These are phyloP conservation scores for Xylariaceae sp. DNA, from an alignment of 2,329 filamentous ascomycete species.

Conservation along the genomic window DNA sequence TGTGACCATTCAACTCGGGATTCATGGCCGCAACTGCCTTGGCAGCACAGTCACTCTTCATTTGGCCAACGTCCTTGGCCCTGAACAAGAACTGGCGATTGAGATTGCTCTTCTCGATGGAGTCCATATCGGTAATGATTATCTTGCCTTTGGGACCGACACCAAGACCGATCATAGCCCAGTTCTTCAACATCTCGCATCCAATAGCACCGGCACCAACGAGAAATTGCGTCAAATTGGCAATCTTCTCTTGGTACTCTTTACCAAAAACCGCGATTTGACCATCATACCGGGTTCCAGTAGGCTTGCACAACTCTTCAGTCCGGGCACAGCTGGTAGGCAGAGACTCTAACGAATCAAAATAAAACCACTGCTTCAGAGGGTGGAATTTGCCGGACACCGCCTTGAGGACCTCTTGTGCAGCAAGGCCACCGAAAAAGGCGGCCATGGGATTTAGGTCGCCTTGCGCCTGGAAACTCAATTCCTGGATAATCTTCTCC, in stretches of 20 bases:
- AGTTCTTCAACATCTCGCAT: constrained; percentile 99
- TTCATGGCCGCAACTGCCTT: constrained; percentile 94
- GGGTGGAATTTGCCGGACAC: constrained; percentile 97
- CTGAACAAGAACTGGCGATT: constrained; percentile 98
- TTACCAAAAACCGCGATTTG: constrained; percentile 95
- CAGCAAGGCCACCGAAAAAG: constrained; percentile 89
- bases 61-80: constrained; percentile 84
- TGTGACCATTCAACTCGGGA: constrained; percentile 83
- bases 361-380: constrained; percentile 95
- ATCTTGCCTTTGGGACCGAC: constrained; percentile 87
- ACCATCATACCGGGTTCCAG: constrained; percentile 86
- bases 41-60: constrained; percentile 95
- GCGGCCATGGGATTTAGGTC: constrained; percentile 91
- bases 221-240: constrained; percentile 87
- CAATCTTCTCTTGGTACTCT: constrained; percentile 90
- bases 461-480: constrained; percentile 90
- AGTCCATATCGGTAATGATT: constrained; percentile 94
- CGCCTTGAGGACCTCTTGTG: constrained; percentile 93
- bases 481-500: constrained; percentile 87
- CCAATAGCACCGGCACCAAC: constrained; percentile 96
- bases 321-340: constrained; percentile 72
- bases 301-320: constrained; percentile 83
- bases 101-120: constrained; percentile 97
- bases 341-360: constrained; percentile 94
- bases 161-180: constrained; percentile 96